Evolutionary conservation across 768 basidiomycete genomes (phyloP), one percentile per base, ranked within the genome.

Genomic region (Lyophyllum shimeji): DNA sequence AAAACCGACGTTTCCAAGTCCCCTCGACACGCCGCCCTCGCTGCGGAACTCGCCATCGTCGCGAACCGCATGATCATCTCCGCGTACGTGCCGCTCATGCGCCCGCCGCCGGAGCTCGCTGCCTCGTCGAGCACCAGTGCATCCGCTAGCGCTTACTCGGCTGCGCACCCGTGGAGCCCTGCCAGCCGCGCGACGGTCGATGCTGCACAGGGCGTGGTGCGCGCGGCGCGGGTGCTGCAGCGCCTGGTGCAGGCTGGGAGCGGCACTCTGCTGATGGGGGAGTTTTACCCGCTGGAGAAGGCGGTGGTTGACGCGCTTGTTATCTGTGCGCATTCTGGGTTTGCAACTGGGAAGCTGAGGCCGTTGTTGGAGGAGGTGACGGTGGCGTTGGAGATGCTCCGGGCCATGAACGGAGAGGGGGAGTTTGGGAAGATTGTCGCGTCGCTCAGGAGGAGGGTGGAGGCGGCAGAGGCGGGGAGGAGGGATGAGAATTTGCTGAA

Each of bases 71-170:
- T 91, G 50, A 73, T 88, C 52, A 70, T 90, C 59, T 83, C 82
- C 68, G 72, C 82, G 6, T 90, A 86, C 65, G 65, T 83, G n/a
- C 89, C 90, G 0, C 88, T 90, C 69, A 68, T 90, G 57, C 73
- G 76, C 2, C 63, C 63, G 8, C 46, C 61, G 0, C 34, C 50
- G 20, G 58, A 53, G 7, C 31, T 52, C 2, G 40, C 51, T 7
- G 31, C 45, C 12, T 52, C 52, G 18, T 50, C 61, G 15, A 29
- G 25, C n/a, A 58, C 52, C 4, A 37, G 34, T 37, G 34, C 34
- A 3, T 8, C 7, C 34, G 34, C 6, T 5, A 37, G 34, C 34
- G 34, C 34, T 3, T 62, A 63, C 42, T 60, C 60, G 7, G 54
- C 57, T 5, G 58, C 61, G 50, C 64, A 70, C 52, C 65, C 74